Evolutionary conservation across 495 filamentous ascomycete genomes (phyloP), one percentile per base, ranked within the genome.

Genomic region (Ramalina peruviana): DNA sequence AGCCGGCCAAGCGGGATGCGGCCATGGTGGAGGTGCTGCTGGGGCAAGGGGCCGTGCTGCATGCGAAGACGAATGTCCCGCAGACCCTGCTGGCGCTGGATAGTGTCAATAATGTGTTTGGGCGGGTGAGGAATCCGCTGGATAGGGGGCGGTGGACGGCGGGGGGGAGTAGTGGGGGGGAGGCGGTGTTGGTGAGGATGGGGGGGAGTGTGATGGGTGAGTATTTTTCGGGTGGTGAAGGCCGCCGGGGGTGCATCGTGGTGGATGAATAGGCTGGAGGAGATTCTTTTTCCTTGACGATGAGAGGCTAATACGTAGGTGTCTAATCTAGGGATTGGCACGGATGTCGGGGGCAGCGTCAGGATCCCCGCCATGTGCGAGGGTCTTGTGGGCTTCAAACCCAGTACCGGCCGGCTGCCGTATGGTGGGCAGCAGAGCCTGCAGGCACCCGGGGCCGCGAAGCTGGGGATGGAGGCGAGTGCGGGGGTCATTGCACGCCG

Each of bases 21-120:
- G 50, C 67, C 0, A 62, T 83, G 7, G 58, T 64, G 9, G 42
- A 55, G 10, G 19, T 60, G 9, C 42, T 65, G 4, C 50, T 57
- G 12, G 25, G 44, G 6, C 52, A 50, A 5, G 63, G 63, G 6
- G 78, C 80, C 0, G 67, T 85, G 4, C 63, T 84, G 20, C 78
- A 77, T 54, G 71, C 72, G 59, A 86, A 85, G 59, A 83, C 82
- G n/a, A 82, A 77, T 46, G 60, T 81, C 12, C 78, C 80, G 10
- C 55, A 57, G 3, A 52, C 61, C 1, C 50, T 63, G 48, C 57
- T 66, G 55, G 57, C 69, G n/a, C 55, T 62, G 3, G 74, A 79
- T 46, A 66, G 74, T 0, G 63, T 73, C 17, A 85, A 83, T 60
- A 82, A 85, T 56, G 46, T 65, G n/a, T 57, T 60, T 36, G 62